A percentile compares a stretch with the other conserved stretches of the same genome.
phyloP scores from a whole-genome alignment of 139 green algal genomes.

The Ettlia oleoabundans region DNA sequence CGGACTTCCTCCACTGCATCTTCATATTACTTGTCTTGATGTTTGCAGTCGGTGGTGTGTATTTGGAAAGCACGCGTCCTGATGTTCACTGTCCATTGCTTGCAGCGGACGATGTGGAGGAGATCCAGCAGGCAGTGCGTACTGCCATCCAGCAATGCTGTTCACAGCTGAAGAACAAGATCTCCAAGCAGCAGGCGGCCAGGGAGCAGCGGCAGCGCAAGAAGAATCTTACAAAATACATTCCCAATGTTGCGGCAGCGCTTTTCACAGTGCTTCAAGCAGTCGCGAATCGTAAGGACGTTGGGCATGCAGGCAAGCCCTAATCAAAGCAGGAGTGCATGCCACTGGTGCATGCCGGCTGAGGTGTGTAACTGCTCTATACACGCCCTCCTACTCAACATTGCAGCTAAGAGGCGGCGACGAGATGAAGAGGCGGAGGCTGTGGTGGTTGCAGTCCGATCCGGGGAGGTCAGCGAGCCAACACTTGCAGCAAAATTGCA shows the following conservation, averaged over 20 bases:
- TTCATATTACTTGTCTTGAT: no score
- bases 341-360: no score
- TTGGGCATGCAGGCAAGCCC: not conserved
- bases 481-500: slow-evolving; percentile 70
- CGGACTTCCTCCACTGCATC: no score
- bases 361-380: no score
- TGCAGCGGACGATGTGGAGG: slow-evolving; percentile 90
- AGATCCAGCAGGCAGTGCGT: slow-evolving; percentile 91
- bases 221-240: slow-evolving; percentile 92
- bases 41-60: no score
- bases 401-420: slow-evolving; percentile 26
- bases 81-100: not conserved
- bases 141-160: slow-evolving; percentile 85
- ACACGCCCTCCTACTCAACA: not conserved
- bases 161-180: slow-evolving; percentile 83
- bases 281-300: slow-evolving; percentile 41
- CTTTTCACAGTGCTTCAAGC: slow-evolving; percentile 60
- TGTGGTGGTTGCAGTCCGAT: slow-evolving; percentile 64
- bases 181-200: slow-evolving; percentile 75
- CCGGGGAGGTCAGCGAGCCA: slow-evolving; percentile 57
- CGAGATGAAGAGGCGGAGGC: slow-evolving; percentile 51
- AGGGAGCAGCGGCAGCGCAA: slow-evolving; percentile 87
- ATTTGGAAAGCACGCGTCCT: no score
- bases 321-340: not conserved
- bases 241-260: slow-evolving; percentile 81